Conservation (phyloP, 345 rosid species). For the Eucalyptus urophylla region DNA sequence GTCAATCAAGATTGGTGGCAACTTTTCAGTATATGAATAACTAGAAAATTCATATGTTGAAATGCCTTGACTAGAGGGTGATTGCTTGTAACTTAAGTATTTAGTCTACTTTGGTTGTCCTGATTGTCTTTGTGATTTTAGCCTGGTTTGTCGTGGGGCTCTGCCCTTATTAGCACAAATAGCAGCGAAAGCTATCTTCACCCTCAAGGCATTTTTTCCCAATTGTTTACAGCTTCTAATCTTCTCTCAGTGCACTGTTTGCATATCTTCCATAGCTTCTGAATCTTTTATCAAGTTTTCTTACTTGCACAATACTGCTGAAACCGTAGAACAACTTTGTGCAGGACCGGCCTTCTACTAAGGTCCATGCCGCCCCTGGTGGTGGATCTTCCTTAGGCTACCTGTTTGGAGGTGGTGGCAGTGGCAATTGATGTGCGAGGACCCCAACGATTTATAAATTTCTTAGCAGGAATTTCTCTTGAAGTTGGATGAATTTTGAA, state of each 20-base stretch:
- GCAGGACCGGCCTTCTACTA: slow-evolving; percentile 45
- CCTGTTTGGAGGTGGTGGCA: slow-evolving; percentile 27
- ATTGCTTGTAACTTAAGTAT: neutral
- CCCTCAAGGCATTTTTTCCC: neutral
- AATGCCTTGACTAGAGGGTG: neutral
- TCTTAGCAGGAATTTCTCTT: neutral
- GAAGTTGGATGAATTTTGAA: neutral
- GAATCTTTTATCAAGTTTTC: neutral
- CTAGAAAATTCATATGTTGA: neutral
- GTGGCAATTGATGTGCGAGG: neutral
- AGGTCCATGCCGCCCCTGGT: slow-evolving; percentile 43
- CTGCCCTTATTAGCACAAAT: neutral
- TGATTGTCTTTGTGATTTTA: neutral
- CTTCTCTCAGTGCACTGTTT: neutral
- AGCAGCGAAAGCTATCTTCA: neutral
- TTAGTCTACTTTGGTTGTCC: neutral
- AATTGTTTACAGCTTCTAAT: neutral
- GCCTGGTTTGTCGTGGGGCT: neutral
- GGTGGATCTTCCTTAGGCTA: slow-evolving; percentile 32
- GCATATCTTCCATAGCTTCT: neutral
- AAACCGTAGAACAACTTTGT: neutral
- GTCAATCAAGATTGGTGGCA: neutral
- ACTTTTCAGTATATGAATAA: neutral
- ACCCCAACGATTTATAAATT: neutral
- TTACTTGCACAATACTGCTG: neutral